These are phyloP conservation scores for Epichloe coenophiala DNA, from an alignment of 2,329 filamentous ascomycete genomes.

Conservation along the genomic window DNA sequence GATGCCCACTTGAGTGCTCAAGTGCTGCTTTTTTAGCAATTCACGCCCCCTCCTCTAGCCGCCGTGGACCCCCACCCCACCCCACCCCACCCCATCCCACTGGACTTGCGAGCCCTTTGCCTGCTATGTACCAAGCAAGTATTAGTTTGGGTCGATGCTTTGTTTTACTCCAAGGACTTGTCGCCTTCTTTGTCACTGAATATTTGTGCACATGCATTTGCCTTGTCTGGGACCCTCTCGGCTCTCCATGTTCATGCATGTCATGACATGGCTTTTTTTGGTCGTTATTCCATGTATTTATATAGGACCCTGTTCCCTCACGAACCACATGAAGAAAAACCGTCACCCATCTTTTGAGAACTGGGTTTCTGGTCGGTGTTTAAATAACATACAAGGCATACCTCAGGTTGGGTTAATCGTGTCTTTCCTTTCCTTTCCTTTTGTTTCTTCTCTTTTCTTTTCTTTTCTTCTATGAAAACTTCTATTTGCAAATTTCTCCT, in stretches of 20 bases:
- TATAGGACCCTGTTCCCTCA: constrained; percentile 1
- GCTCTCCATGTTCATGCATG: constrained; percentile 25
- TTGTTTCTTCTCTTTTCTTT: no score
- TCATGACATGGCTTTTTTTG: constrained; percentile 9
- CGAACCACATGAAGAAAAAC: background rate
- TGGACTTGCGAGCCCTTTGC: no score
- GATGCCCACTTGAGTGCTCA: no score
- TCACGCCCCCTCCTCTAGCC: constrained; percentile 1
- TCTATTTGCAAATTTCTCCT: background rate
- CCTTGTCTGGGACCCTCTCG: constrained; percentile 18
- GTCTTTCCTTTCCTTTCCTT: background rate
- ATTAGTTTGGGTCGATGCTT: background rate
- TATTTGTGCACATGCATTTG: constrained; percentile 10
- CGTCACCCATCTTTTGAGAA: background rate
- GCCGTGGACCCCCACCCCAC: background rate
- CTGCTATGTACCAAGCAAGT: no score
- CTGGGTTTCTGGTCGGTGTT: background rate
- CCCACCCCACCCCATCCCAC: background rate
- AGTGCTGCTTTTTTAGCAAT: background rate
- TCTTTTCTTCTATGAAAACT: background rate
- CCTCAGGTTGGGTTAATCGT: background rate
- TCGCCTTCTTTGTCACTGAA: constrained; percentile 7
- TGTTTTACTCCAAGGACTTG: background rate
- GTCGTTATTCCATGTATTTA: constrained; percentile 1
- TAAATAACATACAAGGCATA: background rate